These are phyloP conservation scores for Bretschneidera sinensis DNA, from an alignment of 345 rosid species.

Conservation along the genomic window DNA sequence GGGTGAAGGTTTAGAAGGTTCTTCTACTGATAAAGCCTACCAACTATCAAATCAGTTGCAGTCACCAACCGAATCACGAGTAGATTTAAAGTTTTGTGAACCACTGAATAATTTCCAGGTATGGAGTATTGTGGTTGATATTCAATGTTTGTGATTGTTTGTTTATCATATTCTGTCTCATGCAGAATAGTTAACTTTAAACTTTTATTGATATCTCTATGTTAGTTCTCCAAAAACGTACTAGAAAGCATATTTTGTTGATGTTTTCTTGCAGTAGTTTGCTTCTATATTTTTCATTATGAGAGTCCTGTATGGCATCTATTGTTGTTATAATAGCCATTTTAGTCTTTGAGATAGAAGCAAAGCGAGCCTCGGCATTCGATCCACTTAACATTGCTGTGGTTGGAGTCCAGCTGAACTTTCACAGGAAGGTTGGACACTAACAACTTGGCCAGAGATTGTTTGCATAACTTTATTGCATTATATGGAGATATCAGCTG, in stretches of 20 bases:
- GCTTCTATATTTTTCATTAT: not conserved
- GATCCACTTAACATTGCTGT: no score
- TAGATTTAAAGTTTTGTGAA: slow-evolving; percentile 49
- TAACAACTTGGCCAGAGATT: no score
- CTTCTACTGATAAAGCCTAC: slow-evolving; percentile 35
- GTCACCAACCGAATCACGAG: slow-evolving; percentile 34
- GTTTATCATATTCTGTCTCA: not conserved
- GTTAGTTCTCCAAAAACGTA: not conserved
- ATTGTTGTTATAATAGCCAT: not conserved
- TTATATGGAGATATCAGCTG: no score
- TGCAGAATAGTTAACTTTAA: not conserved
- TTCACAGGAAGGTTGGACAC: no score
- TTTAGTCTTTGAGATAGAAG: no score
- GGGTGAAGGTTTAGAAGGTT: slow-evolving; percentile 51
- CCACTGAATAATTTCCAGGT: slow-evolving; percentile 73
- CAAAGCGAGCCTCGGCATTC: no score
- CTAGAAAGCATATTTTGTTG: not conserved
- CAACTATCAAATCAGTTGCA: slow-evolving; percentile 44
- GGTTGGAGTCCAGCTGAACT: no score
- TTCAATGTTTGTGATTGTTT: not conserved
- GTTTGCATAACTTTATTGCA: no score
- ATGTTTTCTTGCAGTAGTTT: not conserved
- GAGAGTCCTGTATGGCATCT: not conserved
- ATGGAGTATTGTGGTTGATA: no score
- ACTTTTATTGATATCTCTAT: not conserved